These are phyloP conservation scores for Hsuehochloa calcarea DNA, from an alignment of 176 grass and related monocot species.

Conservation along the genomic window DNA sequence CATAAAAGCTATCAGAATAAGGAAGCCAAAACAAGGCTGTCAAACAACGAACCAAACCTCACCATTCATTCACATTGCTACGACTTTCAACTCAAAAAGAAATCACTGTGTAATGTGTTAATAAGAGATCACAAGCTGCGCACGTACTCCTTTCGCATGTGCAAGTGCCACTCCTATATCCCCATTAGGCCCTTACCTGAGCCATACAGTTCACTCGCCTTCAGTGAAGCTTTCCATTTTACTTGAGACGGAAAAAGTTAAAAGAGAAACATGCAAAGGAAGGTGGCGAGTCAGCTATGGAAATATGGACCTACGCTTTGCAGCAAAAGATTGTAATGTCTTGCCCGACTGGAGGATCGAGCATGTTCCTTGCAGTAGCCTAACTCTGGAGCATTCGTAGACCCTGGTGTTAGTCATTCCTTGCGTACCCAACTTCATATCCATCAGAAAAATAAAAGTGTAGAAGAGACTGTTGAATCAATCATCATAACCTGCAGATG, in stretches of 20 bases:
- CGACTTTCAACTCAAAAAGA: constrained; percentile 11
- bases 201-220: constrained; percentile 27
- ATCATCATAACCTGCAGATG: constrained; percentile 30
- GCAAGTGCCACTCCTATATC: constrained; percentile 6
- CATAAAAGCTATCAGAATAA: not conserved
- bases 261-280: constrained; percentile 34
- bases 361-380: constrained; percentile 1
- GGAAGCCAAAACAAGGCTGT: not conserved
- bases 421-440: constrained; percentile 28
- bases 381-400: constrained; percentile 23
- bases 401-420: constrained; percentile 35
- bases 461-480: constrained; percentile 38
- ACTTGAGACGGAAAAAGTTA: constrained; percentile 9
- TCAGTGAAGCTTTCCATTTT: constrained; percentile 29
- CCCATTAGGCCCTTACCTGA: not conserved
- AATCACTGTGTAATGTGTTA: constrained; percentile 21
- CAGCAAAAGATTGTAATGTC: constrained; percentile 21
- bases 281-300: constrained; percentile 42
- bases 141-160: constrained; percentile 23
- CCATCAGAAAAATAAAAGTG: constrained; percentile 35
- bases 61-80: constrained; percentile 30
- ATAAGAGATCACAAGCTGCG: constrained; percentile 12
- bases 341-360: constrained; percentile 13
- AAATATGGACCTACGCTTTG: constrained; percentile 42
- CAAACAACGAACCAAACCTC: constrained; percentile 34